These are phyloP conservation scores for Cyphellophora europaea DNA, from an alignment of 2,329 filamentous ascomycete species.

Conservation along the genomic window DNA sequence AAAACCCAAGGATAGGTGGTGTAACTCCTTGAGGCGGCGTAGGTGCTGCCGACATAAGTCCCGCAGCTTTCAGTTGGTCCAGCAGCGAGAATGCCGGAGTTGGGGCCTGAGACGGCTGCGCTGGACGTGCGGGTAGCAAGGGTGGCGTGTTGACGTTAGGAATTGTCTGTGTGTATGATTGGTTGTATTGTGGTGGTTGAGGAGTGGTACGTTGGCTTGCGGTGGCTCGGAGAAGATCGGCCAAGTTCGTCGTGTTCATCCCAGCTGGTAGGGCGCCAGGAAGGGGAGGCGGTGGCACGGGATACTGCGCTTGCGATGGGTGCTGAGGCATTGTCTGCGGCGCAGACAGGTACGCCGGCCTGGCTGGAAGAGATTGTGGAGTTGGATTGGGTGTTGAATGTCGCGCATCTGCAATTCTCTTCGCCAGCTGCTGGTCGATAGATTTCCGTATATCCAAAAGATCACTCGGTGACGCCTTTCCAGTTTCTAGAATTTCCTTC, in stretches of 20 bases:
- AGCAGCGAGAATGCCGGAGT: slow-evolving; percentile 52
- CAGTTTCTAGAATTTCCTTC: slow-evolving; percentile 20
- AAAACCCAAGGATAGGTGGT: slow-evolving; percentile 21
- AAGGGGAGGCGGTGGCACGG: slow-evolving; percentile 23
- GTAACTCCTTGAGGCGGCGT: slow-evolving; percentile 31
- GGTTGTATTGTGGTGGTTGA: slow-evolving; percentile 9
- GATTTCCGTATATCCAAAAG: slow-evolving; percentile 16
- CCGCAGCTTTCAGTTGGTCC: slow-evolving; percentile 58
- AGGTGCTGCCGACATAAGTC: slow-evolving; percentile 47
- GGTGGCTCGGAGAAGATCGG: slow-evolving; percentile 35
- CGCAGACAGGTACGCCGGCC: slow-evolving; percentile 23
- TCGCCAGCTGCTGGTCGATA: slow-evolving; percentile 16
- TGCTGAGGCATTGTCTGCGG: too few relatives aligned
- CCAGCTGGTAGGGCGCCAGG: slow-evolving; percentile 22
- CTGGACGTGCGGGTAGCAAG: slow-evolving; percentile 15
- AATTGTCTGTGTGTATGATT: slow-evolving; percentile 6
- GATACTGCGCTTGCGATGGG: slow-evolving; percentile 21
- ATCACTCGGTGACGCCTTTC: slow-evolving; percentile 14
- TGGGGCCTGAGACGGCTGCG: slow-evolving; percentile 24
- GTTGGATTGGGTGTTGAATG: slow-evolving; percentile 27
- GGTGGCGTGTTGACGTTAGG: slow-evolving; percentile 6
- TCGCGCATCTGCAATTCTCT: slow-evolving; percentile 38
- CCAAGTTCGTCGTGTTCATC: slow-evolving; percentile 33
- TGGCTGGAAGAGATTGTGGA: slow-evolving; percentile 21
- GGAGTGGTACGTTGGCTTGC: slow-evolving; percentile 29